Percentiles rank a stretch among this genome's conserved stretches.
These are phyloP conservation scores for Vararia minispora DNA, from an alignment of 768 basidiomycete species.

Conservation along the genomic window DNA sequence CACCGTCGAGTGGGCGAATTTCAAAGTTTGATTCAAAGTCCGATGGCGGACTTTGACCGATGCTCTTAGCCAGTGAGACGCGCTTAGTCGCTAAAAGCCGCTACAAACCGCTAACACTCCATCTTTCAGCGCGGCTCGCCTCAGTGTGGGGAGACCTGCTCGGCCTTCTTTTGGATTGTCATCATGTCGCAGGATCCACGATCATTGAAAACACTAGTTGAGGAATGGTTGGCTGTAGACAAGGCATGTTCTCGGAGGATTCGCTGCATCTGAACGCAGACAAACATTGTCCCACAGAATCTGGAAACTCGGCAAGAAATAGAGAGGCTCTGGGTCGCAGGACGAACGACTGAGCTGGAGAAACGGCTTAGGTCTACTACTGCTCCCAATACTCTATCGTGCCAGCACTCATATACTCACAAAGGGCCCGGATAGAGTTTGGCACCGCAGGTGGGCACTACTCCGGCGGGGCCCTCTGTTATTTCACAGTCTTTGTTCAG, in stretches of 20 bases:
- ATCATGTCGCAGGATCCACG: no score
- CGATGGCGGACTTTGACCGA: no score
- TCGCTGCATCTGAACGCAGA: background rate
- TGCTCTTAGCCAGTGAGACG: no score
- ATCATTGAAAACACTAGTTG: conserved; percentile 32
- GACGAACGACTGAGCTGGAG: conserved; percentile 37
- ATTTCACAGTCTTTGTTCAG: conserved; percentile 23
- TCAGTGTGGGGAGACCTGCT: no score
- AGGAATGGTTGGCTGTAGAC: conserved; percentile 40
- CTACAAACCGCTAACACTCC: no score
- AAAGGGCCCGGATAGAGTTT: conserved; percentile 67
- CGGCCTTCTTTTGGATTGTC: no score
- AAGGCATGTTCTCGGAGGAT: conserved; percentile 20
- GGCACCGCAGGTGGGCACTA: conserved; percentile 73
- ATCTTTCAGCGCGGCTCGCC: no score
- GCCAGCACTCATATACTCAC: background rate
- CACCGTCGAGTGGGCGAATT: no score
- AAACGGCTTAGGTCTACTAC: conserved; percentile 39
- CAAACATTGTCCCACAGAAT: conserved; percentile 27
- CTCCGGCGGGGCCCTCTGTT: no score
- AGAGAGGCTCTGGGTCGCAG: conserved; percentile 30
- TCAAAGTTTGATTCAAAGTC: no score
- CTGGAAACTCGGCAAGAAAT: conserved; percentile 38
- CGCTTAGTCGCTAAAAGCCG: no score
- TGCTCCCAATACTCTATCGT: background rate